Evolutionary conservation across 2,329 filamentous ascomycete species (phyloP).

Genomic region (Nothophaeocryptopus gaeumannii): DNA sequence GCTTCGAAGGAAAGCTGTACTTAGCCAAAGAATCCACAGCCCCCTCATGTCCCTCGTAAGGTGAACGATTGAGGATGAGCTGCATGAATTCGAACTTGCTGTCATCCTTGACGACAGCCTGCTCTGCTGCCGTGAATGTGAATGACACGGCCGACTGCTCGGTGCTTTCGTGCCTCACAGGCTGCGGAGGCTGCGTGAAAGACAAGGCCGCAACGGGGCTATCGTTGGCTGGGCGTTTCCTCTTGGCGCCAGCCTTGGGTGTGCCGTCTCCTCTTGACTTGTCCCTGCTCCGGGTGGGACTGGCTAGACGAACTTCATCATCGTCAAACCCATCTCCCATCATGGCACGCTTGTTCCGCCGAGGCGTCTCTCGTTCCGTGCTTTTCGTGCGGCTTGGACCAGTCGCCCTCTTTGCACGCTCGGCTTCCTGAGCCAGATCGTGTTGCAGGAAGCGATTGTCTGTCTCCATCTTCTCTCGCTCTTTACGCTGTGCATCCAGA

Average conservation of each 20-base stretch:
- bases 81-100: conserved; percentile 49
- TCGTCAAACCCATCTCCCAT: conserved; percentile 74
- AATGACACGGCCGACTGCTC: conserved; percentile 18
- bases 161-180: conserved; percentile 22
- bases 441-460: conserved; percentile 71
- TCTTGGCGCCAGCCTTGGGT: conserved; percentile 63
- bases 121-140: conserved; percentile 5
- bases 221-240: conserved; percentile 63
- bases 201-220: conserved; percentile 60
- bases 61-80: conserved; percentile 62
- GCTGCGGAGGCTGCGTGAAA: conserved; percentile 25
- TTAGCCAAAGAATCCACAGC: conserved; percentile 67
- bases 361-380: conserved; percentile 28
- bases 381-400: conserved; percentile 16
- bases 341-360: conserved; percentile 25
- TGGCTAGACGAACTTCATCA: conserved; percentile 48
- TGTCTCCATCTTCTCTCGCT: conserved; percentile 63
- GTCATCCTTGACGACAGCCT: conserved; percentile 9
- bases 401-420: conserved; percentile 49
- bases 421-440: conserved; percentile 63
- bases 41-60: conserved; percentile 54
- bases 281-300: conserved; percentile 43
- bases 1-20: conserved; percentile 64
- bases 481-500: conserved; percentile 62
- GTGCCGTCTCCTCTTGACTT: conserved; percentile 50